Base-by-base conservation (phyloP, 768 basidiomycete genomes). In the Boletus coccyginus region DNA sequence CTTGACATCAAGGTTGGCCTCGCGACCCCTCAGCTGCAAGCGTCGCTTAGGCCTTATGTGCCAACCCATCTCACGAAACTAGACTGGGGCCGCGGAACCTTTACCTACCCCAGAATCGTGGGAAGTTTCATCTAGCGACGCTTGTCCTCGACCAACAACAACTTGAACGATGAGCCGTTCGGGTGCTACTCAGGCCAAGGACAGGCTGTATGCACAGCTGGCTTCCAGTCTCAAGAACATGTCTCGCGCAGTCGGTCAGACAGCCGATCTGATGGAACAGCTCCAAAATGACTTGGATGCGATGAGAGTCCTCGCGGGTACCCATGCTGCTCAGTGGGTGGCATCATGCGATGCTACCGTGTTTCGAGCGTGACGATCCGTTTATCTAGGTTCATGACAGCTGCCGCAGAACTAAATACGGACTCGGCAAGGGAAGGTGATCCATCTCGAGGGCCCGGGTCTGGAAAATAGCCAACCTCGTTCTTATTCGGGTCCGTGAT, bases 241-340 rank as follows among this genome's bases (percentile, higher is more conserved):
- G 71, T 83, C 86, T 48, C 73, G 82, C 19, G 84, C 86, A 0
- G 78, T 93, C 47, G 77, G 79, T 27, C 86, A 84, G 61, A 90
- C 91, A 1, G 87, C 90, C 38, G 85, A 86, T 62, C 77, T 92
- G 24, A 87, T 90, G 70, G 90, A 87, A 66, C 81, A 84, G 52
- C 78, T 94, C 61, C 84, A 90, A 59, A 78, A 81, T 44, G 89
- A 91, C 73, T 71, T 94, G 51, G 81, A 87, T 54, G 84, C 88
- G 16, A 92, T 93, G 90, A 75, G 83, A 52, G 83, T 82, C 32
- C 84, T 94, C 59, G 87, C 90, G 14, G 88, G 87, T 1, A 77
- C 86, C 47, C 88, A 91, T 69, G 89, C 87, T 19, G 87, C 91
- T 52, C 92, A 92, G 91, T 92, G 69, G 65, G 86, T 57, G 17